phyloP scores from a whole-genome alignment of 495 filamentous ascomycete genomes.

The Penicillium silybi region DNA sequence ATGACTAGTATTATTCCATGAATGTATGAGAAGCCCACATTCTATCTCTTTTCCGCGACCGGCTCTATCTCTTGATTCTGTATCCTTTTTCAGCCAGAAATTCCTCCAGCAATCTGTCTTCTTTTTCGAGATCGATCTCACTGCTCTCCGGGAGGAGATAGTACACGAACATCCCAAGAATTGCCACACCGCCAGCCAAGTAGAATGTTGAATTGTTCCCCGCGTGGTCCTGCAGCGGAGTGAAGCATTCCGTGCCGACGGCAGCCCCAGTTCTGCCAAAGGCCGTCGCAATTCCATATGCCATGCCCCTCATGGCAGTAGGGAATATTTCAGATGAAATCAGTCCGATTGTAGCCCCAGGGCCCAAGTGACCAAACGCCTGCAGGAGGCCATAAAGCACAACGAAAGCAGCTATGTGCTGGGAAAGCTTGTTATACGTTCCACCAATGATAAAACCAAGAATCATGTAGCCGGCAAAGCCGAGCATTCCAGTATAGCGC shows the following conservation, averaged over 20 bases:
- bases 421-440: constrained; percentile 23
- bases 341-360: constrained; percentile 32
- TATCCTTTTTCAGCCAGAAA: constrained; percentile 36
- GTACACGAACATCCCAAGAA: constrained; percentile 30
- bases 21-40: too few relatives aligned
- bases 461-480: constrained; percentile 31
- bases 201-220: constrained; percentile 33
- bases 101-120: constrained; percentile 24
- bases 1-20: too few relatives aligned
- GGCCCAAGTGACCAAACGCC: constrained; percentile 35
- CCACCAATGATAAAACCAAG: constrained; percentile 36
- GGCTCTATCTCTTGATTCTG: constrained; percentile 27
- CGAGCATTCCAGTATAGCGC: constrained; percentile 29
- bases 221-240: constrained; percentile 23
- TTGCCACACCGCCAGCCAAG: constrained; percentile 26
- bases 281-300: constrained; percentile 32
- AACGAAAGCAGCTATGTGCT: constrained; percentile 32
- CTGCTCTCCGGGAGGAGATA: constrained; percentile 33
- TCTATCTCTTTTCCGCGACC: too few relatives aligned
- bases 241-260: constrained; percentile 33
- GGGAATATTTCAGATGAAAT: constrained; percentile 34
- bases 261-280: constrained; percentile 36
- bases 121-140: constrained; percentile 26
- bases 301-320: constrained; percentile 35
- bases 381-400: constrained; percentile 36